phyloP scores from a whole-genome alignment of 179 eudicot genomes.

The Pouteria campechiana region DNA sequence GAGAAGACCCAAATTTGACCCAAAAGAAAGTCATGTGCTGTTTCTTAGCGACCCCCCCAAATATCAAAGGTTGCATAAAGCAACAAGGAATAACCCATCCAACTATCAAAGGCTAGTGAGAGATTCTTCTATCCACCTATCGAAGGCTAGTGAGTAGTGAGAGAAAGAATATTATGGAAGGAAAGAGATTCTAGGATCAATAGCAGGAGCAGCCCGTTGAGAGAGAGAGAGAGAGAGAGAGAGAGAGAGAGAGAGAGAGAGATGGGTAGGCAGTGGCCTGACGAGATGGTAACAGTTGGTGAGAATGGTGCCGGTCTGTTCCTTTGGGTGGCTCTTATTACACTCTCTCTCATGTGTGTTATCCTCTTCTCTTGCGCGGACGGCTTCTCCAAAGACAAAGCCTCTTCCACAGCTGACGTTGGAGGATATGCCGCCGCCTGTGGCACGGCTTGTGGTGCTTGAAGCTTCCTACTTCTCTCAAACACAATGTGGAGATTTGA shows the following conservation, averaged over 20 bases:
- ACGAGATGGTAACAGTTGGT: constrained; percentile 3
- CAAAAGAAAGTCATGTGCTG: no score
- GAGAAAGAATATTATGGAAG: no score
- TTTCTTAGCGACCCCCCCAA: no score
- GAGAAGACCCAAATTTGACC: no score
- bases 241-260: constrained; percentile 3
- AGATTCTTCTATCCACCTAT: no score
- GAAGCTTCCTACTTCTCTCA: background rate
- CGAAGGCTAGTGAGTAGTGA: no score
- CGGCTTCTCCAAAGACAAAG: constrained; percentile 16
- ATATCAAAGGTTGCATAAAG: no score
- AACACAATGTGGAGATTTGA: background rate
- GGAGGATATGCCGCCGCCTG: constrained; percentile 6
- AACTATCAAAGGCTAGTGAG: no score
- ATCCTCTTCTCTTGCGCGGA: constrained; percentile 15
- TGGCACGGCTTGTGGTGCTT: constrained; percentile 18
- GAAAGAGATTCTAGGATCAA: no score
- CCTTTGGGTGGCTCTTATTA: constrained; percentile 13
- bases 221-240: constrained; percentile 2
- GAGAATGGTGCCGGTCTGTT: constrained; percentile 2
- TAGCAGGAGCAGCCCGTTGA: background rate
- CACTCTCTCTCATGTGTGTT: constrained; percentile 5
- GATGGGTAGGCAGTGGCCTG: constrained; percentile 8
- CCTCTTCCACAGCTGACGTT: constrained; percentile 5
- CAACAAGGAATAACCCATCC: no score